Evolutionary conservation across 495 filamentous ascomycete species (phyloP), one percentile per base, ranked within the genome.

Genomic region (Saxophila tyrrhenica): DNA sequence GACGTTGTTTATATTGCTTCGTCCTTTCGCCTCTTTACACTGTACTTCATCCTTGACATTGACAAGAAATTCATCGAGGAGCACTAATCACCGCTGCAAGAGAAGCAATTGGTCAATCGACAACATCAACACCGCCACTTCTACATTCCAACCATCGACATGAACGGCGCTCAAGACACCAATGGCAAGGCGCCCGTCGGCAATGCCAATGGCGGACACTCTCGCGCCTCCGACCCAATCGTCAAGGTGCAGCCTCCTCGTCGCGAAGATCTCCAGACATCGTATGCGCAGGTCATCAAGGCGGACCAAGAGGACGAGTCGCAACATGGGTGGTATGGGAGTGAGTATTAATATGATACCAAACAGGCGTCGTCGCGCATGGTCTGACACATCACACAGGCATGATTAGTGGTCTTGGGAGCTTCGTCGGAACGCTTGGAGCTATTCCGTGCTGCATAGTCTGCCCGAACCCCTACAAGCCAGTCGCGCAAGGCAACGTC

Each of bases 401-500:
- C 62, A 83, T 95, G 78, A 91, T 95, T 65, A 85, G 87, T 64
- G 71, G 72, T 35, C 73, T 96, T 42, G 92, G 94, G 60, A 69
- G 78, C 48, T 77, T 77, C 61, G 75, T 96, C 60, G 92, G 92
- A 55, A 85, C 79, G 56, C 65, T 85, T 20, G 92, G 92, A 51
- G 89, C 94, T 22, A 78, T 97, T 62, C 94, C 94, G 1, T 95
- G 89, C 79, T 92, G 91, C 70, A 70, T 95, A 70, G 74, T 79
- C 67, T 95, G 87, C 70, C 94, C 94, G 25, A 99, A 99, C 70
- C 92, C 92, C 13, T 98, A 90, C 79, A 95, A 95, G 74, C 80
- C 80, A n/a, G 89, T 96, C 10, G 23, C 48, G 13, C 48, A 50
- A 21, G 92, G 92, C 62, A 87, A 92, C 62, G 92, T 99, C 25